Conservation (phyloP, 306 rosid species). For the Herpetospermum pedunculosum region DNA sequence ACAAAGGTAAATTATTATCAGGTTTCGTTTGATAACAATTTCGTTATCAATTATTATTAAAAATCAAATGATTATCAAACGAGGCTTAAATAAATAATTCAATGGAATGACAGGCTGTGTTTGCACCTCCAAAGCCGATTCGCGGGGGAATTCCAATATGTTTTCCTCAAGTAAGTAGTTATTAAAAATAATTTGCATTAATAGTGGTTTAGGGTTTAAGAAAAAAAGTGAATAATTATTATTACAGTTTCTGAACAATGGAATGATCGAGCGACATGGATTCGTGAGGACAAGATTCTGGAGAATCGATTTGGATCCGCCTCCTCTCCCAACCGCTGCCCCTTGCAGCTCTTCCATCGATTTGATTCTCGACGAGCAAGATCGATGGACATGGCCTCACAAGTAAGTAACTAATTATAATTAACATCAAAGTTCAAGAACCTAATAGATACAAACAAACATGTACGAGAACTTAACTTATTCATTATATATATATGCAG, state of each 20-base stretch:
- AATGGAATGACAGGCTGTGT: conserved; percentile 66
- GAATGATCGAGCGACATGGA: conserved; percentile 62
- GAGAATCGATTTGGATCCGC: conserved; percentile 65
- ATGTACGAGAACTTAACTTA: no score
- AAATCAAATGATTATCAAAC: no score
- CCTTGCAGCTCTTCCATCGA: conserved; percentile 42
- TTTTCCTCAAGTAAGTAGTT: conserved; percentile 84
- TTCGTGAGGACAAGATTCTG: conserved; percentile 66
- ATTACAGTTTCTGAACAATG: conserved; percentile 53
- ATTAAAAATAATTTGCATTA: no score
- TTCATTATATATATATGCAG: no score
- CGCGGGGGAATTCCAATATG: conserved; percentile 78
- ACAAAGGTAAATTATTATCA: conserved; percentile 66
- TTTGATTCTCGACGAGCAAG: conserved; percentile 57
- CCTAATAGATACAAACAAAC: no score
- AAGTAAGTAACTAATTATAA: conserved; percentile 26
- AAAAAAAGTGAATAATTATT: no score
- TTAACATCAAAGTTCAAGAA: no score
- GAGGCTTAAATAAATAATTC: no score
- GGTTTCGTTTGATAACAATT: no score
- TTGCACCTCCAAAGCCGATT: conserved; percentile 57
- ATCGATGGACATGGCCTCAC: conserved; percentile 54
- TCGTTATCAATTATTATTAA: no score
- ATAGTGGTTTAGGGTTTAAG: no score
- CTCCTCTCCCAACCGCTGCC: conserved; percentile 37